Base-by-base conservation (phyloP, 352 stramenopile genomes). In the Phytopythium oedochilum region DNA sequence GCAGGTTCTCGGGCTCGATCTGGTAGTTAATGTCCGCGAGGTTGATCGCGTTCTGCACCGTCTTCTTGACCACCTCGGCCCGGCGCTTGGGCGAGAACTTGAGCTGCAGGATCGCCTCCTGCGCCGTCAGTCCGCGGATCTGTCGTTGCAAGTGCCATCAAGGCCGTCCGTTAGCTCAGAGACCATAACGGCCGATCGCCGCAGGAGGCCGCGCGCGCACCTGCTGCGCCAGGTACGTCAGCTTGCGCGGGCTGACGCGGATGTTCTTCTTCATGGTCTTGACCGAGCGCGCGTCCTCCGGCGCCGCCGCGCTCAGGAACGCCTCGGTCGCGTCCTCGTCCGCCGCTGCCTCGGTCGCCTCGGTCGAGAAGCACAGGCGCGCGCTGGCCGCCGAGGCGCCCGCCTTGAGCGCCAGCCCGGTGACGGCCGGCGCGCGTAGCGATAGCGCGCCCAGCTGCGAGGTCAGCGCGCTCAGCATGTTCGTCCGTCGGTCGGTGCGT, bases 11-110 rank as follows among this genome's bases (percentile, higher is more conserved):
- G 3, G 84, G 84, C 58, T 94, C 82, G 62, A 94, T 90, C 69
- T 89, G 78, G 71, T 90, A 91, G 64, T 90, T 88, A 57, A 94
- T 94, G 61, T 94, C 84, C 15, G 84, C 84, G 54, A 94, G 56
- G 70, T 94, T 94, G 62, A 94, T 75, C 29, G 84, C 84, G 64
- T 92, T 92, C 71, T 92, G 82, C 63, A 94, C 71, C 32, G 82
- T 92, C 76, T 92, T 91, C 64, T 78, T 70, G 46, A 92, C 80
- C 57, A 89, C 78, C 61, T 86, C 73, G n/a, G 82, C 80, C 68
- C 86, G 87, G 55, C 84, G 78, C 69, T 94, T 94, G 47, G 76
- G 82, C 55, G 83, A 94, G 59, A 92, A 92, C 71, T 91, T 88
- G 76, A 94, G 89, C 72, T 94, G 84, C 47, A 87, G 64, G 39